Base-by-base conservation (phyloP, 2,329 filamentous ascomycete genomes). In the Claviceps cyperi region DNA sequence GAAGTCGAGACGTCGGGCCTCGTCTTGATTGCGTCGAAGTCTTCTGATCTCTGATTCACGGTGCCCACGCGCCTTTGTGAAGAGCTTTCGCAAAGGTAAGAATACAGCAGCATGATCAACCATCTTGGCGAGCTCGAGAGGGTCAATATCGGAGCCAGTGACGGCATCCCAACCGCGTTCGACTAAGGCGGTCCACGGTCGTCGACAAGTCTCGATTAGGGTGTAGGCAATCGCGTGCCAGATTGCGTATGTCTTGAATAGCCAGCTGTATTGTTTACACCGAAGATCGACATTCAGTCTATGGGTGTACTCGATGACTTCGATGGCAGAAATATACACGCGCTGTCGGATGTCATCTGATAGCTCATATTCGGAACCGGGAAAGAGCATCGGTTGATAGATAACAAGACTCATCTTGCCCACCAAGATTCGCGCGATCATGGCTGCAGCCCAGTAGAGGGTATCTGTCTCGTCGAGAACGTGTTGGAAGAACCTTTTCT, bases 381-480 rank as follows among this genome's bases (percentile, higher is more conserved):
- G 73, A 48, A 80, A 76, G 35, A 84, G 78, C 58, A 83, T 74
- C 0, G 85, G 84, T 57, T 91, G 81, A 58, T 91, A 85, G 2
- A 87, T 75, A 52, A 89, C 75, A 37, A 92, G 72, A 68, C 82
- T 86, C 70, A 89, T 80, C 65, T 89, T 91, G 46, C 81, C 81
- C 66, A 89, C 77, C 54, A 90, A 80, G 35, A 91, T 71, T 9
- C 84, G 77, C 3, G 79, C 75, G 22, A 86, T 72, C 28, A 83
- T 84, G 4, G 78, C 80, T 7, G 77, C 77, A 24, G 84, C 76
- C 81, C 83, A 86, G 54, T 80, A 80, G 1, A 86, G 66, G 0
- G 76, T 71, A 44, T 76, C 63, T 54, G 57, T 66, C 43, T 67
- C 62, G 59, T 72, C 69, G 50, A 76, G 64, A 48, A 73, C 73